These are phyloP conservation scores for Sporothrix globosa DNA, from an alignment of 2,329 filamentous ascomycete genomes.

Conservation along the genomic window DNA sequence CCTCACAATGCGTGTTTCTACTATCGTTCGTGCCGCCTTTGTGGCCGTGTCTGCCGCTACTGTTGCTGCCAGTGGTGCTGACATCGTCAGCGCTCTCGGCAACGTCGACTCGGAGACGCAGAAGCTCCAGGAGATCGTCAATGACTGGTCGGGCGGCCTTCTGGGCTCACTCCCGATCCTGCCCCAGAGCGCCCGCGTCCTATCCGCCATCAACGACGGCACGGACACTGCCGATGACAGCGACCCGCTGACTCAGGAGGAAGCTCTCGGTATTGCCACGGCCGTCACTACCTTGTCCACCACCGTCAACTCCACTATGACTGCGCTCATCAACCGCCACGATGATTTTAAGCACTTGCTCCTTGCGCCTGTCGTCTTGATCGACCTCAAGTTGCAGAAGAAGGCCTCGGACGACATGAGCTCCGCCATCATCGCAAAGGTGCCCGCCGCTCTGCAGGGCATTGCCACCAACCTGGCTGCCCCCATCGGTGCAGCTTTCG, in stretches of 20 bases:
- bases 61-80: slow-evolving; percentile 14
- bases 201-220: slow-evolving; percentile 47
- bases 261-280: slow-evolving; percentile 47
- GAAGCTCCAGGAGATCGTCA: slow-evolving; percentile 40
- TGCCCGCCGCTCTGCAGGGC: slow-evolving; percentile 43
- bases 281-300: slow-evolving; percentile 45
- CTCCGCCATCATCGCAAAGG: slow-evolving; percentile 46
- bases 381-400: slow-evolving; percentile 49
- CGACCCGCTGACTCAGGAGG: slow-evolving; percentile 45
- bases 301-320: slow-evolving; percentile 47
- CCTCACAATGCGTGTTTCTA: slow-evolving; percentile 15
- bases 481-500: slow-evolving; percentile 48
- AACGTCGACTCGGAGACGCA: slow-evolving; percentile 25
- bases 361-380: slow-evolving; percentile 49
- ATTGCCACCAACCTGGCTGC: slow-evolving; percentile 45
- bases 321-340: slow-evolving; percentile 47
- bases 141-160: slow-evolving; percentile 46
- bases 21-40: neutral
- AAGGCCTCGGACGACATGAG: slow-evolving; percentile 47
- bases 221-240: slow-evolving; percentile 46
- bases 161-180: slow-evolving; percentile 49
- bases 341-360: slow-evolving; percentile 51
- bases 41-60: neutral
- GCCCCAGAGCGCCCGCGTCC: slow-evolving; percentile 45
- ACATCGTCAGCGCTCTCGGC: slow-evolving; percentile 27